Evolutionary conservation across 306 rosid genomes (phyloP).

Genomic region (Dryas octopetala): DNA sequence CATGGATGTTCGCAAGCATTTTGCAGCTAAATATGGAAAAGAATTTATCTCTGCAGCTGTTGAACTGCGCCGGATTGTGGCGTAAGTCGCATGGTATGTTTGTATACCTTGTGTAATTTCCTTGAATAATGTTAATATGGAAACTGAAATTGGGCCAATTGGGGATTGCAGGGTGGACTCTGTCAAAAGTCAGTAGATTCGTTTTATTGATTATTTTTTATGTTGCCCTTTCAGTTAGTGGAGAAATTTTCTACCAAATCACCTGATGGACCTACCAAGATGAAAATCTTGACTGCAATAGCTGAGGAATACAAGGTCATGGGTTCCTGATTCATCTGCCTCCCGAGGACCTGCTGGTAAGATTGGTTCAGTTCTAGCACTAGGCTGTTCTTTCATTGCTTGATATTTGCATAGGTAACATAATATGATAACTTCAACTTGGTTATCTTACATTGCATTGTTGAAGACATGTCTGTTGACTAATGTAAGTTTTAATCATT

Average conservation of each 20-base stretch:
- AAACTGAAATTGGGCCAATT: not conserved
- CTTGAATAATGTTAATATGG: constrained; percentile 11
- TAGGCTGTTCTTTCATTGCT: constrained; percentile 18
- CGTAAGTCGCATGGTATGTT: constrained; percentile 81
- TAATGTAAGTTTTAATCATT: constrained; percentile 19
- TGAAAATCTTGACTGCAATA: constrained; percentile 69
- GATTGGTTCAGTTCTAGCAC: constrained; percentile 16
- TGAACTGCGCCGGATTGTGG: constrained; percentile 97
- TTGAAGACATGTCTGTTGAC: not conserved
- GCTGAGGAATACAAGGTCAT: constrained; percentile 89
- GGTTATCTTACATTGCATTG: not conserved
- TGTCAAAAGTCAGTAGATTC: constrained; percentile 17
- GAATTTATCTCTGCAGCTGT: constrained; percentile 72
- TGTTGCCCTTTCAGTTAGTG: constrained; percentile 58
- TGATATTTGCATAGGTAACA: constrained; percentile 12
- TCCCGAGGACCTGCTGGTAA: constrained; percentile 72
- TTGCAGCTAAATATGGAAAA: constrained; percentile 81
- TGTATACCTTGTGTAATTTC: constrained; percentile 17
- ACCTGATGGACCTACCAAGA: constrained; percentile 84
- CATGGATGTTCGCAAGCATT: constrained; percentile 68
- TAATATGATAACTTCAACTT: not conserved
- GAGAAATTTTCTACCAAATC: constrained; percentile 93
- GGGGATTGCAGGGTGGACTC: not conserved
- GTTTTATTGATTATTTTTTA: constrained; percentile 19
- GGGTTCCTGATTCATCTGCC: constrained; percentile 73